Percentiles rank a stretch among this genome's conserved stretches.
phyloP scores from a whole-genome alignment of 2,329 filamentous ascomycete species.

The Tolypocladium endophyticum region DNA sequence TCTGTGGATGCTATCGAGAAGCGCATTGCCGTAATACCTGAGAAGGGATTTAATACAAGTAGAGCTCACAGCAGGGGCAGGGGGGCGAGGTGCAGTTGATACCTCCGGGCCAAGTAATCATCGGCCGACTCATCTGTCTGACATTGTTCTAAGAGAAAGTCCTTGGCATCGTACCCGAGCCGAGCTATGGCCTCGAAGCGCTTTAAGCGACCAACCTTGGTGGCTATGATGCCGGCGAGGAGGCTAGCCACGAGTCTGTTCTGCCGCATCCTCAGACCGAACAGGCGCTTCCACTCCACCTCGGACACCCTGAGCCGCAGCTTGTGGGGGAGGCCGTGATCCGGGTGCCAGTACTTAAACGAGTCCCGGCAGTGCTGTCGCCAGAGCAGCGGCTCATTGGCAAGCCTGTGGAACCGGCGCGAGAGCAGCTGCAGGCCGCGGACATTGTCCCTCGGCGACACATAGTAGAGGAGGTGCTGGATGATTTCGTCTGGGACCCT shows the following conservation, averaged over 20 bases:
- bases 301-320: slow-evolving; percentile 39
- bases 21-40: slow-evolving; percentile 65
- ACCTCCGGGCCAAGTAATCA: slow-evolving; percentile 68
- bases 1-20: slow-evolving; percentile 73
- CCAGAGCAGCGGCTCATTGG: slow-evolving; percentile 71
- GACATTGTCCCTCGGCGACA: slow-evolving; percentile 45
- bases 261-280: slow-evolving; percentile 40
- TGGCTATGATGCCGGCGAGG: slow-evolving; percentile 60
- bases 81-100: slow-evolving; percentile 5
- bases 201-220: slow-evolving; percentile 57
- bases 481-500: slow-evolving; percentile 75
- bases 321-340: slow-evolving; percentile 50
- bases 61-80: not conserved
- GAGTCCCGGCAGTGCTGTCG: slow-evolving; percentile 56
- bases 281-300: slow-evolving; percentile 67
- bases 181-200: slow-evolving; percentile 61
- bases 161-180: slow-evolving; percentile 80
- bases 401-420: slow-evolving; percentile 52
- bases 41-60: slow-evolving; percentile 2
- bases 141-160: slow-evolving; percentile 62
- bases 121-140: slow-evolving; percentile 46
- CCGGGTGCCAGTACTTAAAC: slow-evolving; percentile 67
- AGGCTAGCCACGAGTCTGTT: slow-evolving; percentile 41
- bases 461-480: slow-evolving; percentile 60
- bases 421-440: slow-evolving; percentile 42